Conservation (phyloP, 2,329 filamentous ascomycete species). For the Mycogone perniciosa region DNA sequence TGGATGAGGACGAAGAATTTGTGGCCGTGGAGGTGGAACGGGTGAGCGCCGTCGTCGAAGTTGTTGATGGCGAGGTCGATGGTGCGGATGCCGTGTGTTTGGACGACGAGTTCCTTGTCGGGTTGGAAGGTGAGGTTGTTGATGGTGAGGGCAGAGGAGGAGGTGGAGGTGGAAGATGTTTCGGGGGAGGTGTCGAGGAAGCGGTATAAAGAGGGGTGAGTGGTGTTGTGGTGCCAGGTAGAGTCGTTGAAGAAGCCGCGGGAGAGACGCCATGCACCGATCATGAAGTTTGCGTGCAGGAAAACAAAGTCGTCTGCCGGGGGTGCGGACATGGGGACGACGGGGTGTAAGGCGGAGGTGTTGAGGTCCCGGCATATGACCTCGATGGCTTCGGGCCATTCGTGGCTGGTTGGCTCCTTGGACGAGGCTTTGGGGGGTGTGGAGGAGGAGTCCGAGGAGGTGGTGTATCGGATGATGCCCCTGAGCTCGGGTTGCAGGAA, state of each 20-base stretch:
- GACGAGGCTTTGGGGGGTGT: background rate
- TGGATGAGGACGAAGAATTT: constrained; percentile 43
- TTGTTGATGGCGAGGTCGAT: constrained; percentile 54
- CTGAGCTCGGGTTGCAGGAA: constrained; percentile 25
- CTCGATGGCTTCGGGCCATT: constrained; percentile 43
- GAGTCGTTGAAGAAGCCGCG: constrained; percentile 50
- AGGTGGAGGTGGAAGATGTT: constrained; percentile 3
- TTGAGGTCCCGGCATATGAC: constrained; percentile 49
- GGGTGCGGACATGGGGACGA: constrained; percentile 29
- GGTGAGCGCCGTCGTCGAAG: constrained; percentile 45
- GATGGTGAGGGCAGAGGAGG: constrained; percentile 17
- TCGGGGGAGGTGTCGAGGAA: constrained; percentile 23
- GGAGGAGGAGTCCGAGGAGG: fast-evolving
- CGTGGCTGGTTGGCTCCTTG: constrained; percentile 32
- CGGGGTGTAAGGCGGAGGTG: constrained; percentile 38
- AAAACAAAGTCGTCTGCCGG: constrained; percentile 35
- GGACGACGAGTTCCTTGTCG: constrained; percentile 36
- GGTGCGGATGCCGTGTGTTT: constrained; percentile 45
- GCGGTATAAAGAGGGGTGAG: constrained; percentile 30
- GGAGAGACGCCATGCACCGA: constrained; percentile 45
- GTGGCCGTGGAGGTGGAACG: constrained; percentile 54
- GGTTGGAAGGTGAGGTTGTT: constrained; percentile 26
- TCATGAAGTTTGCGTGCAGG: constrained; percentile 49
- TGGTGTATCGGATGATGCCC: constrained; percentile 27
- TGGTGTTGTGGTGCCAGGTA: constrained; percentile 38